A percentile compares a stretch with the other conserved stretches of the same genome.
Evolutionary conservation across 805 yeast species (phyloP).

Genomic region (Cyberlindnera euphorbiae): DNA sequence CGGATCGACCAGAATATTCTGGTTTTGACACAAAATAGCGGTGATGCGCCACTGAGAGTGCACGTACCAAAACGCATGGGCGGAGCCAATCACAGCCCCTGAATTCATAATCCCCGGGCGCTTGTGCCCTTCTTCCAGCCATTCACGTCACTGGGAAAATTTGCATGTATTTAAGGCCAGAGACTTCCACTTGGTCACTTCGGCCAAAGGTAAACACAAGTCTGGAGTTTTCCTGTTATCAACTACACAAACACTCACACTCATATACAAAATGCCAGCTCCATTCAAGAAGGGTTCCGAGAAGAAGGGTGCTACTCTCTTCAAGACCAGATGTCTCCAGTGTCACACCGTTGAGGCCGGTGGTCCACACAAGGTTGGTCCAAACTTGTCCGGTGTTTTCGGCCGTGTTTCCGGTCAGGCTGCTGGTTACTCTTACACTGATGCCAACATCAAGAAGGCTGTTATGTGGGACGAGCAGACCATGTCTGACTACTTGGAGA

Average conservation of each 20-base stretch:
- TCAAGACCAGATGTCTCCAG: slow-evolving; percentile 98
- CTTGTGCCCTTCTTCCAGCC: slow-evolving; percentile 12
- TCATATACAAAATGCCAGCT: slow-evolving; percentile 29
- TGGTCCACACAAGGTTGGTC: slow-evolving; percentile 98
- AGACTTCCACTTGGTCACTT: slow-evolving; percentile 1
- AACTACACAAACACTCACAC: slow-evolving; percentile 1
- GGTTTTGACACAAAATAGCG: too few relatives aligned
- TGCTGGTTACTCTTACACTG: slow-evolving; percentile 92
- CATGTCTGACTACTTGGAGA: slow-evolving; percentile 92
- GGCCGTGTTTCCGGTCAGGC: slow-evolving; percentile 92
- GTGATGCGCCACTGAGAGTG: neutral
- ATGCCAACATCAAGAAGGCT: slow-evolving; percentile 96
- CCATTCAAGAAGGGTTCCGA: slow-evolving; percentile 51
- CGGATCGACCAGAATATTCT: too few relatives aligned
- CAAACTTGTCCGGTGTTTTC: slow-evolving; percentile 92
- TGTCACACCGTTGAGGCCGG: slow-evolving; percentile 97
- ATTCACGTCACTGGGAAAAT: slow-evolving; percentile 16
- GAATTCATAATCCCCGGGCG: slow-evolving; percentile 24
- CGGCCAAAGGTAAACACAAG: neutral
- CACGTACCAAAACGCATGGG: neutral
- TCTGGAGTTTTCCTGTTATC: neutral
- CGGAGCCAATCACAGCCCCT: slow-evolving; percentile 20
- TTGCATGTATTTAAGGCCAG: slow-evolving; percentile 9
- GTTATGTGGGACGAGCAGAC: slow-evolving; percentile 83
- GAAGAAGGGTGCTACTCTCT: slow-evolving; percentile 95